Conservation (phyloP, 169 alveolate genomes). For the Babesia caballi region DNA sequence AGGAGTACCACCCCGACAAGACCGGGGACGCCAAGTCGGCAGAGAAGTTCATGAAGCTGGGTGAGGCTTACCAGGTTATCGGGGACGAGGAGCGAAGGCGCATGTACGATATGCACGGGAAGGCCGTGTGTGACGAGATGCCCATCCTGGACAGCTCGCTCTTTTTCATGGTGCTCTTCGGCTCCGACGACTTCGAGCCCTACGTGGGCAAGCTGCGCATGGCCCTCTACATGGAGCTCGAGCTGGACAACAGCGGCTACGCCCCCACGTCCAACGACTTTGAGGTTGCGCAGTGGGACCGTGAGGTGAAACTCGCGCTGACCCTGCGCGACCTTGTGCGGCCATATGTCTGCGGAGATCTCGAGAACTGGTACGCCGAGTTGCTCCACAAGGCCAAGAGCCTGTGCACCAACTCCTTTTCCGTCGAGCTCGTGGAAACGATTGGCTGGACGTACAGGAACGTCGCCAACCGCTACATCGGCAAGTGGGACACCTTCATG, state of each 20-base stretch:
- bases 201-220: conserved; percentile 83
- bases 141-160: conserved; percentile 83
- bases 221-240: conserved; percentile 82
- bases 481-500: conserved; percentile 80
- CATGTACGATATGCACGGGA: conserved; percentile 89
- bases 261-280: conserved; percentile 52
- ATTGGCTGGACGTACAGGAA: conserved; percentile 89
- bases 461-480: conserved; percentile 83
- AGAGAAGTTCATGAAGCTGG: conserved; percentile 80
- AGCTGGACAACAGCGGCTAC: conserved; percentile 33
- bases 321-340: conserved; percentile 75
- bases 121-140: conserved; percentile 87
- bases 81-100: conserved; percentile 90
- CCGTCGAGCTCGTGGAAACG: conserved; percentile 83
- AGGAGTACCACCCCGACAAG: conserved; percentile 92
- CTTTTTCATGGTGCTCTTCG: conserved; percentile 86
- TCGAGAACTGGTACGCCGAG: conserved; percentile 71
- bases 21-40: conserved; percentile 86
- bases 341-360: conserved; percentile 76
- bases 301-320: conserved; percentile 83
- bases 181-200: conserved; percentile 85
- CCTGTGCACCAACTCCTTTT: conserved; percentile 81
- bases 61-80: conserved; percentile 91
- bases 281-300: conserved; percentile 72
- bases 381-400: conserved; percentile 71